These are phyloP conservation scores for Solanum peruvianum DNA, from an alignment of 257 asterid species.

Conservation along the genomic window DNA sequence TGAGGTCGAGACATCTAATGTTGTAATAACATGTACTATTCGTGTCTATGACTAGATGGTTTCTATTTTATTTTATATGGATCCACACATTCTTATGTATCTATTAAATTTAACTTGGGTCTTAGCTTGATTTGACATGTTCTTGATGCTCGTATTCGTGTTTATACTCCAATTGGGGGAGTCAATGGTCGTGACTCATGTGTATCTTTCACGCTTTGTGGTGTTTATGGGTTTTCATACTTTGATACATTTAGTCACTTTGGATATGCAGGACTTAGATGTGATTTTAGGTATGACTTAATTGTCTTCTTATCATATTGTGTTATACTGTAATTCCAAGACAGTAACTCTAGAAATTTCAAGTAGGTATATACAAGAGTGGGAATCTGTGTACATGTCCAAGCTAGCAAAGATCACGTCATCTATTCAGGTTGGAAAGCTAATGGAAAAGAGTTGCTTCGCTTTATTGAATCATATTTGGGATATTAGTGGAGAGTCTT, in stretches of 20 bases:
- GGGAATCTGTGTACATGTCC: neutral
- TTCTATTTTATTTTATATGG: too few species aligned
- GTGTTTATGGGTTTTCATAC: neutral
- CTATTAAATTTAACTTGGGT: neutral
- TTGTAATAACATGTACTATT: too few species aligned
- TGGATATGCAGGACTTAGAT: neutral
- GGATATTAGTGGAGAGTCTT: neutral
- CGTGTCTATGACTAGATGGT: neutral
- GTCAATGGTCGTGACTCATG: neutral
- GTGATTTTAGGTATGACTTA: neutral
- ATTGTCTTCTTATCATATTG: neutral
- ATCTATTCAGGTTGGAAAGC: neutral
- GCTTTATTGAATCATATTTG: neutral
- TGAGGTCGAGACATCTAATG: too few species aligned
- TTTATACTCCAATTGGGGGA: neutral
- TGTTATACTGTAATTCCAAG: neutral
- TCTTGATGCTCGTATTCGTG: neutral
- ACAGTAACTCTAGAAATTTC: neutral
- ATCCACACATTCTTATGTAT: neutral
- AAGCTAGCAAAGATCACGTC: neutral
- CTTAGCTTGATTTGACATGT: neutral
- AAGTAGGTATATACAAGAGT: neutral
- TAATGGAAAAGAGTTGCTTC: neutral
- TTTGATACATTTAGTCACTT: neutral
- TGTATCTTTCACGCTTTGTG: neutral